These are phyloP conservation scores for Verticillium longisporum DNA, from an alignment of 2,329 filamentous ascomycete genomes.

Conservation along the genomic window DNA sequence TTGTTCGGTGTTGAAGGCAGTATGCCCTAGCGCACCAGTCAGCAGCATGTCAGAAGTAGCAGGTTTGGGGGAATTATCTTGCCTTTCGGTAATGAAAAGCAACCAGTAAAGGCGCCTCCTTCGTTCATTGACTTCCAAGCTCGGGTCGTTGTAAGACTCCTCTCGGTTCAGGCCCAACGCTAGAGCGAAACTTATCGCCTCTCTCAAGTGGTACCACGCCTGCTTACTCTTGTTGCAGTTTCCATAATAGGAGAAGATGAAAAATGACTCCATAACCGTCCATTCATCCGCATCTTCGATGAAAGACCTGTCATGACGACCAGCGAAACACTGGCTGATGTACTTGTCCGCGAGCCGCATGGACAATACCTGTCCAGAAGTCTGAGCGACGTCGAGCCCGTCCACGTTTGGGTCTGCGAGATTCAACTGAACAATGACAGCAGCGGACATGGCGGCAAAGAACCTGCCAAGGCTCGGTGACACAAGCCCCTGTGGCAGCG, in stretches of 20 bases:
- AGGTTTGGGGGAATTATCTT: neutral
- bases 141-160: constrained; percentile 7
- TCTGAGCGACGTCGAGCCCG: neutral
- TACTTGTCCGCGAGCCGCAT: constrained; percentile 7
- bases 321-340: constrained; percentile 9
- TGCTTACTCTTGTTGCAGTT: constrained; percentile 19
- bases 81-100: constrained; percentile 15
- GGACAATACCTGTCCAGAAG: too few species aligned
- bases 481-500: neutral
- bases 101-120: constrained; percentile 14
- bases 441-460: constrained; percentile 12
- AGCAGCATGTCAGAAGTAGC: neutral
- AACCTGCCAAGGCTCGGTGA: constrained; percentile 3
- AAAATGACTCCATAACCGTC: constrained; percentile 20
- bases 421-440: constrained; percentile 14
- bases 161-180: constrained; percentile 10
- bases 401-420: neutral
- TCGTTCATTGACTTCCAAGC: constrained; percentile 9
- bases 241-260: constrained; percentile 22
- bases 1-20: constrained; percentile 12
- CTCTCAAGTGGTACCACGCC: constrained; percentile 22
- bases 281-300: constrained; percentile 13
- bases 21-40: constrained; percentile 10
- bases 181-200: constrained; percentile 15
- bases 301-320: constrained; percentile 7